Evolutionary conservation across 371 early-diverging fungal genomes (phyloP), one percentile per base, ranked within the genome.

Genomic region (Phascolomyces articulosus): DNA sequence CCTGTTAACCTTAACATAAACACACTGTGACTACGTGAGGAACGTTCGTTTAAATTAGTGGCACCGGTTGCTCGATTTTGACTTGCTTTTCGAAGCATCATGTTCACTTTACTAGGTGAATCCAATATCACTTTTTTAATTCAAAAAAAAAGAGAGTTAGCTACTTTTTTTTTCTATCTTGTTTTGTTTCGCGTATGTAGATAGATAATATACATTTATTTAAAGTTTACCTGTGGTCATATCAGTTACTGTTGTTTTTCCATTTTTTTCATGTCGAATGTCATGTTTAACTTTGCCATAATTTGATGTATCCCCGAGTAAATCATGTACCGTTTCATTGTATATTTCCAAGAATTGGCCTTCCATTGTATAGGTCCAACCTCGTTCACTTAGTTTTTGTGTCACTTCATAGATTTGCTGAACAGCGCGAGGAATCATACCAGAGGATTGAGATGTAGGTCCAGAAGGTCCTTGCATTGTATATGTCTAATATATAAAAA

Each of bases 21-120:
- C 18, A 97, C 95, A 66, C 92, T 91, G 79, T 99, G 99, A 62
- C 95, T 95, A 65, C 99, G 85, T 7, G 98, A 98, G 1, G 98
- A 98, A 47, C 94, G 83, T 63, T 91, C 91, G 78, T 99, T 99
- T 77, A 95, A 90, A 58, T 90, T 85, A n/a, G 99, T 99, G 0
- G 93, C 87, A 10, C 93, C 98, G 0, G 95, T 93, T 1, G 92
- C 90, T 67, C 99, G 90, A 74, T 94, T 94, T 21, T 87, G 83
- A 24, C 85, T 85, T 0, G 96, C 98, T 64, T 85, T 89, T 16
- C 83, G 79, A 21, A 98, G 72, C 69, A 95, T 72, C 18, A 65
- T 68, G 40, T 85, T 83, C n/a, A 96, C 92, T 56, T 89, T 82
- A 44, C 85, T 79, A 8, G 95, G 88, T 8, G 89, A 84, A 41